These are phyloP conservation scores for Phytopythium sindhum DNA, from an alignment of 352 stramenopile genomes.

Conservation along the genomic window DNA sequence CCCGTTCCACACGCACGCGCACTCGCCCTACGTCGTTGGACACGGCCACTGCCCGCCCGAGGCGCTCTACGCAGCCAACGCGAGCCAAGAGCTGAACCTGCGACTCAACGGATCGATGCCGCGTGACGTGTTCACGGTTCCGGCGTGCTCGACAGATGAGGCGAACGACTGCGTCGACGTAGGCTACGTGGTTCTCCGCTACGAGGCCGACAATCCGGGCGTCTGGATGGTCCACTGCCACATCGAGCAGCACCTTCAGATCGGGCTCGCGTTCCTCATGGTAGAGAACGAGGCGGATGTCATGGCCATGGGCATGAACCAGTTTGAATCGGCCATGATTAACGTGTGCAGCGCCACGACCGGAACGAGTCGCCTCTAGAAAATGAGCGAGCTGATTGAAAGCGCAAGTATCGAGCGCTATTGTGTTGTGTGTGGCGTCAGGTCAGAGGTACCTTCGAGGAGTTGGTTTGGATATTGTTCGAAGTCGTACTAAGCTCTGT, in stretches of 20 bases:
- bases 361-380: not conserved
- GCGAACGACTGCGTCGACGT: constrained; percentile 14
- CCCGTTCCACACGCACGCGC: constrained; percentile 40
- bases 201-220: constrained; percentile 39
- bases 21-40: constrained; percentile 35
- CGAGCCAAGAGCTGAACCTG: constrained; percentile 21
- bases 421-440: not conserved
- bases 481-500: not conserved
- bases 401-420: not conserved
- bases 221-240: constrained; percentile 52
- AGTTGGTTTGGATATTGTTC: too few species aligned
- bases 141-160: constrained; percentile 24
- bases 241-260: constrained; percentile 30
- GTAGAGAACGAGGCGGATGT: constrained; percentile 31
- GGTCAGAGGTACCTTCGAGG: not conserved
- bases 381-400: not conserved
- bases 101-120: constrained; percentile 17
- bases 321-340: constrained; percentile 29
- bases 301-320: constrained; percentile 22
- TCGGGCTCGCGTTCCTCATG: constrained; percentile 40
- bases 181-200: constrained; percentile 25
- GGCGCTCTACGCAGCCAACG: constrained; percentile 16
- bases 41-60: constrained; percentile 21
- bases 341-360: constrained; percentile 15
- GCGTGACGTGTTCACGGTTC: constrained; percentile 41